Percentiles rank a stretch among this genome's conserved stretches.
phyloP scores from a whole-genome alignment of 495 filamentous ascomycete species.

The Penicillium egyptiacum region DNA sequence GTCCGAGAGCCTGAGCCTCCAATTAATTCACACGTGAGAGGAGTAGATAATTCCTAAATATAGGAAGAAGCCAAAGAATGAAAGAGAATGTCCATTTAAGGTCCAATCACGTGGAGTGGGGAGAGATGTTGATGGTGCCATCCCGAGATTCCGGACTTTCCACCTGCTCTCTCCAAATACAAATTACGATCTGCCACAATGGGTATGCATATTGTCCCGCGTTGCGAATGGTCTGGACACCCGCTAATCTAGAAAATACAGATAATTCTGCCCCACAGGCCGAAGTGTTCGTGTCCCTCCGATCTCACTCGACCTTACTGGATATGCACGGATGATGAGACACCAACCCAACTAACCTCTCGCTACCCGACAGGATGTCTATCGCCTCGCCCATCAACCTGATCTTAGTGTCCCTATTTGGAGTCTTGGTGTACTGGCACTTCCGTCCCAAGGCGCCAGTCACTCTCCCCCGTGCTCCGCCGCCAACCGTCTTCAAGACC shows the following conservation, averaged over 20 bases:
- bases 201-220: conserved; percentile 2
- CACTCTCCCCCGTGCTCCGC: conserved; percentile 65
- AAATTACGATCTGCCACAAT: background rate
- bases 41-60: background rate
- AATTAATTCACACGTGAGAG: conserved; percentile 5
- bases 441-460: conserved; percentile 60
- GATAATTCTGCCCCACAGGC: conserved; percentile 22
- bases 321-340: background rate
- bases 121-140: background rate
- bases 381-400: conserved; percentile 79
- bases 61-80: background rate
- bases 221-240: background rate
- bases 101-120: conserved; percentile 11
- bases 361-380: conserved; percentile 44
- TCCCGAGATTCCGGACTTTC: conserved; percentile 8
- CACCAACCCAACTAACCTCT: background rate
- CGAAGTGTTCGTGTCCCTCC: conserved; percentile 24
- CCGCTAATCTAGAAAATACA: conserved; percentile 12
- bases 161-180: background rate
- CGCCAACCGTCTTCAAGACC: conserved; percentile 80
- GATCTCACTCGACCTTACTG: background rate
- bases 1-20: background rate
- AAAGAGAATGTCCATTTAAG: conserved; percentile 3
- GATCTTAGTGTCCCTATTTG: conserved; percentile 66
- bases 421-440: conserved; percentile 68